Evolutionary conservation across 352 stramenopile species (phyloP), one percentile per base, ranked within the genome.

Genomic region (Globisporangium emineosum): DNA sequence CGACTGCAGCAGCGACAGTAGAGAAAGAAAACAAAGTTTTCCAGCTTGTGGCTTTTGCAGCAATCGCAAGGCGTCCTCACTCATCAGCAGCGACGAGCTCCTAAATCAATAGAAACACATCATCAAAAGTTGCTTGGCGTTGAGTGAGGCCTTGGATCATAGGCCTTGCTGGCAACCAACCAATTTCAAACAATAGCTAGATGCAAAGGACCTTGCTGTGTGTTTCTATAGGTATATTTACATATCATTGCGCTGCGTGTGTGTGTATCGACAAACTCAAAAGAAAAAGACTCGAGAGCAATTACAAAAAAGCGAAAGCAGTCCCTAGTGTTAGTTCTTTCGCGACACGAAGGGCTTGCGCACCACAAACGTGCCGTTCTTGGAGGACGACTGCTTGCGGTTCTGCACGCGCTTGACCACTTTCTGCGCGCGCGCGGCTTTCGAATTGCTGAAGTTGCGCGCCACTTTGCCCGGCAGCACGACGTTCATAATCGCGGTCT

Each of bases 341-440:
- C 73, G 68, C 52, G 77, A 66, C 4, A 60, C 52, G 45, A 76
- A 69, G 21, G 75, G 75, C 68, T 85, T 83, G 57, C 79, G 79
- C 33, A 88, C 72, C 42, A 86, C 70, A 37, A 89, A 79, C 15
- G 45, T 73, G 10, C 73, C 77, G 30, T 81, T 81, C 63, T 76
- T 86, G 15, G 77, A 82, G 51, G 62, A 40, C 35, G 23, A 32
- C 23, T 50, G 57, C 32, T 69, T 69, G 32, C 64, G 57, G 57
- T 15, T 64, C 57, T 57, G 49, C 37, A 57, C 50, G 25, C 51
- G 58, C n/a, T 51, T 59, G 30, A 57, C 50, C 12, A 69, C 35
- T 27, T 64, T 50, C 21, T 67, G 23, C 27, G 37, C 40, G 27
- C 63, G 35, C 29, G 32, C 21, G 1, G 63, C 49, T 17, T 59